Evolutionary conservation across 768 basidiomycete species (phyloP), one percentile per base, ranked within the genome.

Genomic region (Mycena albidolilacea): DNA sequence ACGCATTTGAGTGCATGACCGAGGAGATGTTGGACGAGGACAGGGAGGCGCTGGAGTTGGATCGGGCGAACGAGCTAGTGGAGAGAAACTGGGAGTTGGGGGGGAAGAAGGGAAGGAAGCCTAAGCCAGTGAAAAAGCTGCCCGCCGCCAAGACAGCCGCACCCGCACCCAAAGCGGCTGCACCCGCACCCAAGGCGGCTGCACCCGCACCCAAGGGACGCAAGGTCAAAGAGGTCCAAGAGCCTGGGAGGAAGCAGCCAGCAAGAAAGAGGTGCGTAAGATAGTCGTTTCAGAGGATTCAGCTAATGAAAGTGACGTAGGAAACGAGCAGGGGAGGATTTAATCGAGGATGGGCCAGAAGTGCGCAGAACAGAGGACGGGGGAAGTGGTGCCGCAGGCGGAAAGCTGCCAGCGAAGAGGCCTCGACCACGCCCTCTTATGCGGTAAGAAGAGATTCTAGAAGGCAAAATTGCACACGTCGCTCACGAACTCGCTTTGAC

Each of bases 401-500:
- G 48, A 50, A 2, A n/a, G 15, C 48, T 4, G 44, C 44, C 52
- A 54, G 52, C 17, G n/a, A n/a, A 5, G 21, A 54, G 52, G 19
- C 52, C 52, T 7, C 21, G 10, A 21, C 21, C 52, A 1, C 12
- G 15, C 21, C 52, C 52, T 23, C 52, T 5, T 3, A 17, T 23
- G 4, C 52, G 52, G 52, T 54, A 54, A 54, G 52, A 46, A 15
- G 8, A 7, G 23, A 54, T 19, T 5, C 17, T 50, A 19, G 19
- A 19, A n/a, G n/a, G n/a, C 11, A 23, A 10, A 54, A 17, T 1
- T n/a, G 17, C 52, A 5, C 52, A 54, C 52, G 52, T 7, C 19
- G 11, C 52, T 54, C 21, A 54, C 52, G 52, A 54, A 54, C 52
- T 54, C 52, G n/a, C 23, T 46, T 50, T 50, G 48, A 50, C 48